Percentiles rank a stretch among this genome's conserved stretches.
phyloP scores from a whole-genome alignment of 495 filamentous ascomycete species.

The Podospora appendiculata region DNA sequence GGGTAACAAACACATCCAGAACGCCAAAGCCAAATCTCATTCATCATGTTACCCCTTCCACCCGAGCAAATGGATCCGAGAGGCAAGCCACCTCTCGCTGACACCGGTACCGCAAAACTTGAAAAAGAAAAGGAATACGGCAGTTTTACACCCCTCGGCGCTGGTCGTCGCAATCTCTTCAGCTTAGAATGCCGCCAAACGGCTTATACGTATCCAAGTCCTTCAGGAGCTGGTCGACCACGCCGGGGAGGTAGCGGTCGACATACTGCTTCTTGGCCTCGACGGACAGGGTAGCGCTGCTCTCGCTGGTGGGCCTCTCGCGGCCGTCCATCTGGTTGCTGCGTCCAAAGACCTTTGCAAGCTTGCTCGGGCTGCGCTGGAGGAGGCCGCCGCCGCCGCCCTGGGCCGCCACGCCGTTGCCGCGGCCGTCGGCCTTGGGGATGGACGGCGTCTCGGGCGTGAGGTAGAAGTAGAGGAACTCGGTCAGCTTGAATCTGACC shows the following conservation, averaged over 20 bases:
- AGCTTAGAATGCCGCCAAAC: conserved; percentile 48
- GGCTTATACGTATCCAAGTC: conserved; percentile 78
- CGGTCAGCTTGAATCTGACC: conserved; percentile 86
- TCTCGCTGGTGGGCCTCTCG: conserved; percentile 25
- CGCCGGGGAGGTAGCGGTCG: conserved; percentile 66
- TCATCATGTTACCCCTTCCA: too few species aligned
- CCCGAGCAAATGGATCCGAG: too few species aligned
- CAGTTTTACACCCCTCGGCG: too few species aligned
- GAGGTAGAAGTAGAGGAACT: conserved; percentile 96
- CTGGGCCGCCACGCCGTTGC: conserved; percentile 2
- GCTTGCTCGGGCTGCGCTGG: conserved; percentile 67
- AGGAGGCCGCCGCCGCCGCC: conserved; percentile 41
- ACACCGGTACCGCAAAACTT: too few species aligned
- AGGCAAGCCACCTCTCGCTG: too few species aligned
- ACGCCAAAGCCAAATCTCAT: too few species aligned
- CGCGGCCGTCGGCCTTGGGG: conserved; percentile 27
- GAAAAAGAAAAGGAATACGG: too few species aligned
- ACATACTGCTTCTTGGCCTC: conserved; percentile 83
- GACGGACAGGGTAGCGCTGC: conserved; percentile 54
- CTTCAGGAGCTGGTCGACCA: conserved; percentile 85
- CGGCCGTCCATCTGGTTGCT: conserved; percentile 25
- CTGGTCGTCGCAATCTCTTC: background rate
- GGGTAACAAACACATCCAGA: too few species aligned
- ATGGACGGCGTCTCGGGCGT: conserved; percentile 77
- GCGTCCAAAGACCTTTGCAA: conserved; percentile 42